These are phyloP conservation scores for Eucalyptus tenuipes DNA, from an alignment of 345 rosid genomes.

Conservation along the genomic window DNA sequence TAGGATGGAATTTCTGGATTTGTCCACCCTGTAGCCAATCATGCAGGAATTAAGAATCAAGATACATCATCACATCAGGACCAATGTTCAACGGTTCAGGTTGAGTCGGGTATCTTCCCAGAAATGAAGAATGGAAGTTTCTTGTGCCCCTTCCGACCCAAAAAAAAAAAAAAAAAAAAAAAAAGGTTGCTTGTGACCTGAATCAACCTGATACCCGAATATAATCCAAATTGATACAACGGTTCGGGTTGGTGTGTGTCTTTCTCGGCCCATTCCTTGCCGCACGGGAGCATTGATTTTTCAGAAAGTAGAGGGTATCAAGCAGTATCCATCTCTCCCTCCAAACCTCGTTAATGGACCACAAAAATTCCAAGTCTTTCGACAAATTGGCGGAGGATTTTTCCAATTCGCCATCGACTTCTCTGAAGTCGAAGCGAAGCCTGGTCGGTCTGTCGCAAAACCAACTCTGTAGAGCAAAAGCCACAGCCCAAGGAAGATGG, in stretches of 20 bases:
- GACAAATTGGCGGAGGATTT: neutral
- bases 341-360: neutral
- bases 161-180: no score
- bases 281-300: neutral
- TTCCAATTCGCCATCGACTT: neutral
- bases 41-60: neutral
- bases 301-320: neutral
- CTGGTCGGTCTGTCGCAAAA: neutral
- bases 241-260: neutral
- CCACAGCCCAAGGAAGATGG: neutral
- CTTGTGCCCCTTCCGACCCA: neutral
- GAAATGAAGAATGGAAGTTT: neutral
- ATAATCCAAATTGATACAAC: neutral
- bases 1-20: neutral
- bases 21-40: neutral
- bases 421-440: neutral
- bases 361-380: neutral
- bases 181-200: neutral
- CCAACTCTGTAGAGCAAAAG: neutral
- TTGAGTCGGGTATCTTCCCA: neutral
- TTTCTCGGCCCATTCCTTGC: neutral
- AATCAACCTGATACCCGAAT: neutral
- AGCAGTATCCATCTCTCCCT: neutral
- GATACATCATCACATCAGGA: neutral
- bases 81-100: neutral